These are phyloP conservation scores for Wickerhamomyces chaumierensis DNA, from an alignment of 805 yeast genomes.

Conservation along the genomic window DNA sequence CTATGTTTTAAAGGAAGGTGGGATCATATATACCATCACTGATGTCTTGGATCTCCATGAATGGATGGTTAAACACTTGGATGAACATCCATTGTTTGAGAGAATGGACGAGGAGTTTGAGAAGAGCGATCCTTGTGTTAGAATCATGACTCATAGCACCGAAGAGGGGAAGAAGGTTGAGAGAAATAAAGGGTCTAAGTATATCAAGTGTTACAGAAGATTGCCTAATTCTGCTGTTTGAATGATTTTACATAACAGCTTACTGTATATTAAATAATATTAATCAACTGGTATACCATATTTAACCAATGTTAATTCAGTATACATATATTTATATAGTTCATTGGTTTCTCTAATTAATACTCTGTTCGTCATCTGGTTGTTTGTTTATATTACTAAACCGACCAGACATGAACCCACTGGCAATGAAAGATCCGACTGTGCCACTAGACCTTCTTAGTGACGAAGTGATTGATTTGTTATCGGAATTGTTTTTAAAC, in stretches of 20 bases:
- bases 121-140: slow-evolving; percentile 65
- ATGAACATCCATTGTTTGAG: slow-evolving; percentile 84
- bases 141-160: slow-evolving; percentile 82
- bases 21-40: slow-evolving; percentile 86
- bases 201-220: slow-evolving; percentile 77
- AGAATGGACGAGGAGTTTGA: slow-evolving; percentile 77
- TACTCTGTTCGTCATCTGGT: slow-evolving; percentile 18
- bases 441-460: slow-evolving; percentile 33
- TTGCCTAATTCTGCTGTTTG: slow-evolving; percentile 39
- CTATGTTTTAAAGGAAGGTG: slow-evolving; percentile 75
- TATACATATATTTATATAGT: no score
- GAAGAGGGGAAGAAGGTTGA: slow-evolving; percentile 97
- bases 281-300: no score
- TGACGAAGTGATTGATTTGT: slow-evolving; percentile 20
- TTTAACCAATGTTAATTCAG: no score
- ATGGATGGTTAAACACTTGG: slow-evolving; percentile 94
- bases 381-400: no score
- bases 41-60: slow-evolving; percentile 88
- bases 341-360: slow-evolving; percentile 13
- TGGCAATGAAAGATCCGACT: slow-evolving; percentile 23
- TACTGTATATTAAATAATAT: no score
- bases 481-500: slow-evolving; percentile 20
- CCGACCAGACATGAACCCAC: no score
- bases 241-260: no score
- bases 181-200: slow-evolving; percentile 81